These are phyloP conservation scores for Tephrocybe sp. DNA, from an alignment of 768 basidiomycete genomes.

Conservation along the genomic window DNA sequence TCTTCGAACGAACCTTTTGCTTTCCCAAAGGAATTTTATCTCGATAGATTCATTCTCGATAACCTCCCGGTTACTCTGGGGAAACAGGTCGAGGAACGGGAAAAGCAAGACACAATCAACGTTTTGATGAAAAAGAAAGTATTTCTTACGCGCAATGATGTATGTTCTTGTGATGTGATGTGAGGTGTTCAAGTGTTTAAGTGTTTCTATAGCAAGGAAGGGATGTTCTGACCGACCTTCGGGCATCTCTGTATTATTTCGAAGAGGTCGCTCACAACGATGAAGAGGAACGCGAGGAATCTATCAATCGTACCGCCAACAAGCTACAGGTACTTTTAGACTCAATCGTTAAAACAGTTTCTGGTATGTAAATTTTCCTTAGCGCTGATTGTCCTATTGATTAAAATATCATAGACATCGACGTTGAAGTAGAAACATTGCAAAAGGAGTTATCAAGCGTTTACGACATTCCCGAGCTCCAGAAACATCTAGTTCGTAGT, in stretches of 20 bases:
- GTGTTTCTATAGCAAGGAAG: slow-evolving; percentile 35
- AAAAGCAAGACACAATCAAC: slow-evolving; percentile 48
- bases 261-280: slow-evolving; percentile 60
- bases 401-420: slow-evolving; percentile 48
- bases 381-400: too few species aligned
- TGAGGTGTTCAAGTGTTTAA: neutral
- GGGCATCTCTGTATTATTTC: slow-evolving; percentile 67
- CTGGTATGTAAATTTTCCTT: slow-evolving; percentile 44
- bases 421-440: slow-evolving; percentile 45
- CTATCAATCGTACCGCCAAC: slow-evolving; percentile 40
- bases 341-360: slow-evolving; percentile 51
- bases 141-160: slow-evolving; percentile 53
- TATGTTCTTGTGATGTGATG: slow-evolving; percentile 30
- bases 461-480: slow-evolving; percentile 66
- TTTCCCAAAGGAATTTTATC: slow-evolving; percentile 66
- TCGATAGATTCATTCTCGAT: slow-evolving; percentile 70
- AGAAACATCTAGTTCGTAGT: slow-evolving; percentile 52
- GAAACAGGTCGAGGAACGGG: slow-evolving; percentile 34
- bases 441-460: slow-evolving; percentile 43
- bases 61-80: slow-evolving; percentile 48
- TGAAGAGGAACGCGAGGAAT: slow-evolving; percentile 44
- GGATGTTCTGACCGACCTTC: slow-evolving; percentile 63
- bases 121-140: slow-evolving; percentile 45
- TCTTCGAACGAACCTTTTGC: slow-evolving; percentile 42
- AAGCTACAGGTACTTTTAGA: slow-evolving; percentile 56